Evolutionary conservation across 1,284 basidiomycete species (phyloP), one percentile per base, ranked within the genome.

Genomic region (Ustilago sp.): DNA sequence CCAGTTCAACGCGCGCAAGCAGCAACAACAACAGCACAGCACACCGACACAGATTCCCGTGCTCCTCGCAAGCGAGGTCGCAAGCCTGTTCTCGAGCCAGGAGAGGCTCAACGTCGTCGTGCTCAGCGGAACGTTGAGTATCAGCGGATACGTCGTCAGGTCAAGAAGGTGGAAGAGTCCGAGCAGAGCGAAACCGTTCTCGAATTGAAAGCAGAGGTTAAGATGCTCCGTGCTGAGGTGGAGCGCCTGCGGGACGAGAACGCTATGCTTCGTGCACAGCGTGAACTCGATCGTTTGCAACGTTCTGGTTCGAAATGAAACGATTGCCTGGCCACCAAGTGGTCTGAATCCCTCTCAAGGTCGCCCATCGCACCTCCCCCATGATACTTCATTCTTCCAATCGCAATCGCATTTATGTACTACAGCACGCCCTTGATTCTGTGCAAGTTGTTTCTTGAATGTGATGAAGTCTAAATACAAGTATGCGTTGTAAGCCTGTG

Each of bases 161-260:
- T 60, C 28, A 76, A 76, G 34, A 76, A 71, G 34, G 57, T 61
- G 6, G 72, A 76, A 23, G 65, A 78, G 28, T 69, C 70, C 2
- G 74, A 77, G 28, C 66, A 77, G 56, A 57, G 52, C 61, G 71
- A 71, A 59, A 51, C 55, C 2, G 70, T 70, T 8, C 62, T 82
- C 31, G 73, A 79, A 61, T 77, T 79, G 31, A 68, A 69, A n/a
- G 80, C 77, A 13, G 80, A 82, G 51, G 74, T 76, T 59, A 68
- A 65, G 45, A 74, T 82, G 67, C 67, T 82, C 34, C 76, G 80
- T 8, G 64, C 67, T 6, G 80, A 82, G 63, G 41, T 82, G 56
- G 80, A 79, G 59, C 69, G 79, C 1, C 61, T 82, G 31, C 74
- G 77, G 23, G 74, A 79, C 43, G 80, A 82, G 17, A 82, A 82